Evolutionary conservation across 768 basidiomycete genomes (phyloP).

Genomic region (Daedalea quercina): DNA sequence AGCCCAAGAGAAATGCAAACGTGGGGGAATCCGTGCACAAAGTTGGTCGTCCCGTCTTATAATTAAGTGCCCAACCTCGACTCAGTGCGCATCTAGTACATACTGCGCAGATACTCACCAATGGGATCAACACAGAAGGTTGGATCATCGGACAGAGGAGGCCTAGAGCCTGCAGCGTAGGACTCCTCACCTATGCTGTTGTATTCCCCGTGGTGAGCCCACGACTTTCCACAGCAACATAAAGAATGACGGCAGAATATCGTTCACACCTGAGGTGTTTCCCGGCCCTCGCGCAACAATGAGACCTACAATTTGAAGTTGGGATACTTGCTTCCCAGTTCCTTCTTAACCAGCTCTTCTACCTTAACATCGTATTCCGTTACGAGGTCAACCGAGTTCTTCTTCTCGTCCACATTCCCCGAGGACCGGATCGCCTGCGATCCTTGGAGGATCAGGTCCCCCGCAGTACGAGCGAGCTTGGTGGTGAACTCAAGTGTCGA

Average conservation of each 20-base stretch:
- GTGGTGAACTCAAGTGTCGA: slow-evolving; percentile 63
- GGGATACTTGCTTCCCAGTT: slow-evolving; percentile 63
- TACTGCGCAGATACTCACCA: slow-evolving; percentile 35
- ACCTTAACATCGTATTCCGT: slow-evolving; percentile 93
- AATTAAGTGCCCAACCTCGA: neutral
- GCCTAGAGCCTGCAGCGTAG: slow-evolving; percentile 66
- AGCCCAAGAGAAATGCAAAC: slow-evolving; percentile 90
- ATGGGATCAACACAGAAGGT: slow-evolving; percentile 98
- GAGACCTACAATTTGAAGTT: slow-evolving; percentile 72
- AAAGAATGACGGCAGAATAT: no score
- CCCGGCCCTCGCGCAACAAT: neutral
- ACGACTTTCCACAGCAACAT: no score
- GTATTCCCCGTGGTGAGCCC: neutral
- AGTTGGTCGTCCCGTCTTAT: slow-evolving; percentile 84
- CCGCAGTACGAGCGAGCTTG: slow-evolving; percentile 68
- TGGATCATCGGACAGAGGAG: slow-evolving; percentile 75
- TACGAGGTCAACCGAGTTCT: slow-evolving; percentile 90
- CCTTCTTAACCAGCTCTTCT: slow-evolving; percentile 73
- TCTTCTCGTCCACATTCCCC: slow-evolving; percentile 68
- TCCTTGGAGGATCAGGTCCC: slow-evolving; percentile 69
- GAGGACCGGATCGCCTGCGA: slow-evolving; percentile 64
- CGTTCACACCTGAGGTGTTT: no score
- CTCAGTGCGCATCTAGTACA: neutral
- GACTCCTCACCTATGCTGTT: slow-evolving; percentile 91
- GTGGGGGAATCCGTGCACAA: slow-evolving; percentile 80